Evolutionary conservation across 1,284 basidiomycete genomes (phyloP), one percentile per base, ranked within the genome.

Genomic region (Lignosus rhinocerotis): DNA sequence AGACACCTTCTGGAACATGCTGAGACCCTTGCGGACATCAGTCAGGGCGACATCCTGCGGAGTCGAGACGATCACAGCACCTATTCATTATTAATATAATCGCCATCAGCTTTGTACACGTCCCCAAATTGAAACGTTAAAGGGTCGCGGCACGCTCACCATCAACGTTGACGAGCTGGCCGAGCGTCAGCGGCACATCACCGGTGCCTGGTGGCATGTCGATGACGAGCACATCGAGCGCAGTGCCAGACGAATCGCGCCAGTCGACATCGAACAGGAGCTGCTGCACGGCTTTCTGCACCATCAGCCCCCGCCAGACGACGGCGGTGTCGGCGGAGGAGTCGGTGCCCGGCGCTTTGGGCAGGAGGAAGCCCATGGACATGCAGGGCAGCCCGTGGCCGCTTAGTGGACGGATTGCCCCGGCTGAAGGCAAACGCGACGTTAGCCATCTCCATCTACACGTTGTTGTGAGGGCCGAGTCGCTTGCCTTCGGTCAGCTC

Each of bases 121-220:
- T 10, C 9, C 11, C n/a, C 2, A 9, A 4, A 16, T 16, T 14
- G 44, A 14, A 17, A 8, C 21, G n/a, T 10, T 12, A 6, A 9
- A n/a, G 12, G 9, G 25, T n/a, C 3, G 11, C 17, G 38, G 11
- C 25, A 25, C 7, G 30, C 80, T 33, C 53, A 94, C 94, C 94
- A 67, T 96, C 87, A 1, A 96, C 91, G 12, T 82, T 75, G 0
- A 97, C 94, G 6, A 98, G 82, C 70, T 99, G 97, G 0, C 93
- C 94, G 0, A 99, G 79, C 11, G 92, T 96, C 47, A 99, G 81
- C 9, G 94, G 93, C 0, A 99, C 94, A 70, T 99, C 96, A 0
- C 96, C 96, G 0, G 96, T 99, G 0, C 97, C 96, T 0, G 96
- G 96, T 0, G 96, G 96, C 89, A 98, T 95, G 73, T 99, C 97